A percentile compares a stretch with the other conserved stretches of the same genome.
phyloP scores from a whole-genome alignment of 2,329 filamentous ascomycete genomes.

The Metarhizium rileyi region DNA sequence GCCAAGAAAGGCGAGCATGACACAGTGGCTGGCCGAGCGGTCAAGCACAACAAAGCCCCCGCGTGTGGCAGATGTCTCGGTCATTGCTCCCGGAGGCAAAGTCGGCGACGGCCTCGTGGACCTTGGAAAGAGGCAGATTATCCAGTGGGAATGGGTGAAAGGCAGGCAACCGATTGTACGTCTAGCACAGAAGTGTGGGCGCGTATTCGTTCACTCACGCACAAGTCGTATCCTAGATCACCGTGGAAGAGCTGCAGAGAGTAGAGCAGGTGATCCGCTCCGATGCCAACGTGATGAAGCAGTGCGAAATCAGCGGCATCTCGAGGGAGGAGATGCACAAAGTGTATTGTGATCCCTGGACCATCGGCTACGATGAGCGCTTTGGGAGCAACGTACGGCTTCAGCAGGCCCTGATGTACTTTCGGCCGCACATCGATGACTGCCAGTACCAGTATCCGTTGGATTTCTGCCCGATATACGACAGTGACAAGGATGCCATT shows the following conservation, averaged over 20 bases:
- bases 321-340: conserved; percentile 60
- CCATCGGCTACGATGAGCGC: conserved; percentile 87
- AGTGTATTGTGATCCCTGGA: conserved; percentile 94
- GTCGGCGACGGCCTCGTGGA: conserved; percentile 74
- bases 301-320: conserved; percentile 56
- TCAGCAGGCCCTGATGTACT: conserved; percentile 94
- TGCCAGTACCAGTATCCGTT: conserved; percentile 86
- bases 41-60: conserved; percentile 46
- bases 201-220: no score
- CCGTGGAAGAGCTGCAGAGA: conserved; percentile 75
- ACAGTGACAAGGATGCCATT: conserved; percentile 67
- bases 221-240: conserved; percentile 63
- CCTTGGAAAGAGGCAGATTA: conserved; percentile 52
- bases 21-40: conserved; percentile 63
- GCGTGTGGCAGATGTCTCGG: conserved; percentile 69
- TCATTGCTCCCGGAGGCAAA: conserved; percentile 65
- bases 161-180: conserved; percentile 73
- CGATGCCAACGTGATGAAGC: conserved; percentile 76
- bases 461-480: conserved; percentile 90
- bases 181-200: no score
- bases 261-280: conserved; percentile 66
- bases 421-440: conserved; percentile 74
- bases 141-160: conserved; percentile 61
- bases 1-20: conserved; percentile 73
- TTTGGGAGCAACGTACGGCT: conserved; percentile 70